These are phyloP conservation scores for Wickerhamia fluorescens DNA, from an alignment of 805 yeast genomes.

Conservation along the genomic window DNA sequence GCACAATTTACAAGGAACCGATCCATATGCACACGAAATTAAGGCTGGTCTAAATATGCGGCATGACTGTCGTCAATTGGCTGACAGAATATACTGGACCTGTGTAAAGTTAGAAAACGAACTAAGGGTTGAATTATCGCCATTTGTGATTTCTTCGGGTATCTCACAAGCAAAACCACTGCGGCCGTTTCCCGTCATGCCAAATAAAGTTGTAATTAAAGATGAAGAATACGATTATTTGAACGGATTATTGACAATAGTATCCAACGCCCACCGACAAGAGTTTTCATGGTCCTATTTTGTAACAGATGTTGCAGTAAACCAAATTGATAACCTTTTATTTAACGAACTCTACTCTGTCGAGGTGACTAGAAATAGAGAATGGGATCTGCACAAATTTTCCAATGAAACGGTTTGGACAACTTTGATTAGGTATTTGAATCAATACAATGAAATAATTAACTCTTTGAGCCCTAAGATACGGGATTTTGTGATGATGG, in stretches of 20 bases:
- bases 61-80: too few relatives aligned
- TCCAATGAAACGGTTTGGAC: conserved; percentile 16
- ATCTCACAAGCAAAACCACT: conserved; percentile 27
- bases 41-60: too few relatives aligned
- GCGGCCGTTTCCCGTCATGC: conserved; percentile 23
- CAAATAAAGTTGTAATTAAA: conserved; percentile 15
- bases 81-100: conserved; percentile 29
- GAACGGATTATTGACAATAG: too few relatives aligned
- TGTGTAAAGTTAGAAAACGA: conserved; percentile 33
- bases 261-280: too few relatives aligned
- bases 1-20: too few relatives aligned
- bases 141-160: conserved; percentile 25
- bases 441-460: conserved; percentile 32
- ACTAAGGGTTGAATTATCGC: conserved; percentile 26
- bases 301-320: conserved; percentile 32
- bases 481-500: conserved; percentile 25
- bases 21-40: too few relatives aligned
- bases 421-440: conserved; percentile 22
- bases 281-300: conserved; percentile 32
- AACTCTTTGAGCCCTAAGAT: conserved; percentile 29
- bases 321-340: conserved; percentile 32
- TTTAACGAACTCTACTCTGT: conserved; percentile 24
- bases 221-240: conserved; percentile 12
- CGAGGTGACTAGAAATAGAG: conserved; percentile 4
- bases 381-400: conserved; percentile 22